phyloP scores from a whole-genome alignment of 768 basidiomycete genomes.

The Russula sp. region DNA sequence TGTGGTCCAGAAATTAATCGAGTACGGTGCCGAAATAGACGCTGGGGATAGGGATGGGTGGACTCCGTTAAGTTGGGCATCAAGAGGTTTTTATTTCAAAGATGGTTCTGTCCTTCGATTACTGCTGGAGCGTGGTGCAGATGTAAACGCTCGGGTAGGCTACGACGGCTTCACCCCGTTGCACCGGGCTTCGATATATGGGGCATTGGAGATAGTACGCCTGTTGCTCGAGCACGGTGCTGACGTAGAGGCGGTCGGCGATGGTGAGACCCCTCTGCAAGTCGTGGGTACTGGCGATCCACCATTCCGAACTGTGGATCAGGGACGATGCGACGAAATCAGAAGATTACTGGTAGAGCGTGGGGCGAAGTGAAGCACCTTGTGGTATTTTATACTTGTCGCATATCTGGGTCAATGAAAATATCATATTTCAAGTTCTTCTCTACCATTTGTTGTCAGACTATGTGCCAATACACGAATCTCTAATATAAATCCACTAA shows the following conservation, averaged over 20 bases:
- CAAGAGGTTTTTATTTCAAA: not conserved
- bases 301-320: no score
- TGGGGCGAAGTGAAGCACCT: no score
- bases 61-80: not conserved
- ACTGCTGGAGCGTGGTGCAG: not conserved
- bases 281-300: no score
- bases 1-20: not conserved
- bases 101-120: not conserved
- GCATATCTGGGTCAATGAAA: no score
- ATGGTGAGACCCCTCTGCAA: no score
- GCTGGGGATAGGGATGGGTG: fast-evolving
- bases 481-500: no score
- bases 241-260: not conserved
- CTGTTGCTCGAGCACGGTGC: not conserved
- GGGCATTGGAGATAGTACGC: not conserved
- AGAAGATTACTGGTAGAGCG: no score
- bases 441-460: no score
- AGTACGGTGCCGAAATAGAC: not conserved
- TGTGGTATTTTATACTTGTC: no score
- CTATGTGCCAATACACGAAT: no score
- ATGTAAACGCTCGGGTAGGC: not conserved
- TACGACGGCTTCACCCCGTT: not conserved
- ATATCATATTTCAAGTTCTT: no score
- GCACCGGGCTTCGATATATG: not conserved
- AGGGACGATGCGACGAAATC: no score